A percentile compares a stretch with the other conserved stretches of the same genome.
Conservation (phyloP, 2,329 filamentous ascomycete genomes). For the Tolypocladium album region DNA sequence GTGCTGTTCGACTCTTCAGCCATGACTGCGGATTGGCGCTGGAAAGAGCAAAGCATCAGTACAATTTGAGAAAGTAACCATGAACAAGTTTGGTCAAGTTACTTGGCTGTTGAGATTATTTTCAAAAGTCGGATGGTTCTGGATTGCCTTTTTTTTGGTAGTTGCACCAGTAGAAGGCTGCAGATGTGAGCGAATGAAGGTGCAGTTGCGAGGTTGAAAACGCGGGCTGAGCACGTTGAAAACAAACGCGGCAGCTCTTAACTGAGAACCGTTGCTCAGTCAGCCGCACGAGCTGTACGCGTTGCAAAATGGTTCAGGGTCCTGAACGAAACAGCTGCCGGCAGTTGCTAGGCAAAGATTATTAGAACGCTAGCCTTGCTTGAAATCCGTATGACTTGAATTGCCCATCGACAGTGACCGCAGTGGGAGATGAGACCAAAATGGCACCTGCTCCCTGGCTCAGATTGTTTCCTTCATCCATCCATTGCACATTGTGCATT, state of each 20-base stretch:
- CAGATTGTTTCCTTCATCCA: too few species aligned
- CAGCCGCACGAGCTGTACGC: background rate
- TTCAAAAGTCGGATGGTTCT: background rate
- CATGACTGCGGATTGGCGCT: conserved; percentile 12
- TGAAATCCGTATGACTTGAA: too few species aligned
- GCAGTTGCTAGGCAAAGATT: background rate
- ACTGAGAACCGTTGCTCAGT: background rate
- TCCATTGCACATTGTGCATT: too few species aligned
- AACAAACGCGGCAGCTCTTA: background rate
- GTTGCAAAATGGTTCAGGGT: background rate
- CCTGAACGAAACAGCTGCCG: background rate
- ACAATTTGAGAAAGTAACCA: too few species aligned
- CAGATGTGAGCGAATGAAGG: background rate
- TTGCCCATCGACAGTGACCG: too few species aligned
- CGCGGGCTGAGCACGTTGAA: background rate
- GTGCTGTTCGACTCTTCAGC: conserved; percentile 8
- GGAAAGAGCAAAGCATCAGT: background rate
- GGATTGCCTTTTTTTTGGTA: too few species aligned
- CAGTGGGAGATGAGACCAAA: too few species aligned
- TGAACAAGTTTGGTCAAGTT: background rate
- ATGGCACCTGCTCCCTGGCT: too few species aligned
- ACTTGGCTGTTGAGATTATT: background rate
- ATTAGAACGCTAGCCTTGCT: too few species aligned
- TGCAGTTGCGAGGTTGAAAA: background rate
- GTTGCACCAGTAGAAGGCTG: background rate